phyloP scores from a whole-genome alignment of 306 rosid species.

The Cajanus cajan region DNA sequence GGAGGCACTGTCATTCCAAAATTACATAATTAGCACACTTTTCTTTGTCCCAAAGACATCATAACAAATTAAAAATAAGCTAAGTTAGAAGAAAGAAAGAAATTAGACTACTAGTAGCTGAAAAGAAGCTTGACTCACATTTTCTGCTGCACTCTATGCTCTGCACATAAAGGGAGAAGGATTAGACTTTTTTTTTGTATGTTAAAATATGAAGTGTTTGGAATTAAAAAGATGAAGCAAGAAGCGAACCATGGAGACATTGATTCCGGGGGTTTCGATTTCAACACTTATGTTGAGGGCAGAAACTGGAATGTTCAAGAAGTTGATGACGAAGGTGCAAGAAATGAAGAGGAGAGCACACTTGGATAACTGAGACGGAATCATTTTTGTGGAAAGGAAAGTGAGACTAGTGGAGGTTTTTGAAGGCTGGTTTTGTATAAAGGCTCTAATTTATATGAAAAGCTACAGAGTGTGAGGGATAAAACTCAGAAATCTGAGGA shows the following conservation, averaged over 20 bases:
- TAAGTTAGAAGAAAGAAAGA: neutral
- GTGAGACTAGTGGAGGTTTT: neutral
- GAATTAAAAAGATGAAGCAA: neutral
- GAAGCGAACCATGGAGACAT: conserved; percentile 53
- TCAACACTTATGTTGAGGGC: conserved; percentile 74
- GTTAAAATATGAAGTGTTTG: neutral
- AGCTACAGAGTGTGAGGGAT: neutral
- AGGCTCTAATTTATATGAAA: conserved; percentile 26
- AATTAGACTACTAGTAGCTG: conserved; percentile 57
- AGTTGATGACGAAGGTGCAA: conserved; percentile 16
- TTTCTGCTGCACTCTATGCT: conserved; percentile 69
- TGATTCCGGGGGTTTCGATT: conserved; percentile 49
- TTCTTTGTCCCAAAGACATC: neutral
- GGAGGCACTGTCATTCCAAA: conserved; percentile 57
- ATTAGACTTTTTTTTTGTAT: neutral
- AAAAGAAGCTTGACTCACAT: conserved; percentile 82
- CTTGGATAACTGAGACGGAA: conserved; percentile 20
- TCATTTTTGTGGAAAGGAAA: conserved; percentile 31
- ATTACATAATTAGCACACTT: neutral
- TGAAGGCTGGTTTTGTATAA: conserved; percentile 3
- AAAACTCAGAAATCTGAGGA: neutral
- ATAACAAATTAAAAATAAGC: neutral
- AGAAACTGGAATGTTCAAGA: conserved; percentile 14
- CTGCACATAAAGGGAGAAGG: conserved; percentile 28
- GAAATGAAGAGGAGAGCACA: conserved; percentile 16